Evolutionary conservation across 257 asterid species (phyloP).

Genomic region (Forsythia suspensa): DNA sequence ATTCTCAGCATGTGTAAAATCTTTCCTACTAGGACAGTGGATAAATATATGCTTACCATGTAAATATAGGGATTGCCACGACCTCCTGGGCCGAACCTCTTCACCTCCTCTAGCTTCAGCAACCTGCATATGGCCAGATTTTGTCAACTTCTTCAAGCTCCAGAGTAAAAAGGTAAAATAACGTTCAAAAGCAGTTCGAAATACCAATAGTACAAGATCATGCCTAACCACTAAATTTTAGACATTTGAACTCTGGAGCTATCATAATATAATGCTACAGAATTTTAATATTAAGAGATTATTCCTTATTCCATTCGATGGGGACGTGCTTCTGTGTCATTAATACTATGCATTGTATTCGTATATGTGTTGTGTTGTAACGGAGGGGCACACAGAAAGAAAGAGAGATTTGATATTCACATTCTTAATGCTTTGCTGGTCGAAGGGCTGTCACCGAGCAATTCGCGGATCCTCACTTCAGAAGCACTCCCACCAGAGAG

Average conservation of each 20-base stretch:
- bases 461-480: slow-evolving; percentile 80
- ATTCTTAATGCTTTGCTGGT: slow-evolving; percentile 98
- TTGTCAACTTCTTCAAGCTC: background rate
- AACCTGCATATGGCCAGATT: slow-evolving; percentile 51
- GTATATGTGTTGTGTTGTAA: background rate
- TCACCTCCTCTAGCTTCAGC: slow-evolving; percentile 69
- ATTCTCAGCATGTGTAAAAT: background rate
- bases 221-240: background rate
- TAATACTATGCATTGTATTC: background rate
- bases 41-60: slow-evolving; percentile 49
- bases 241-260: background rate
- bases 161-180: background rate
- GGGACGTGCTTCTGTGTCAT: slow-evolving; percentile 1
- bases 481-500: slow-evolving; percentile 69
- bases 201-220: background rate
- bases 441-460: slow-evolving; percentile 95
- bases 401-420: slow-evolving; percentile 37
- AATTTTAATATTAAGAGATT: background rate
- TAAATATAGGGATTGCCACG: slow-evolving; percentile 81
- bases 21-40: background rate
- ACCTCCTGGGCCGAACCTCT: slow-evolving; percentile 88
- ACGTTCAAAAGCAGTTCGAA: background rate
- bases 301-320: background rate
- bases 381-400: background rate
- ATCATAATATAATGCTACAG: background rate